phyloP scores from a whole-genome alignment of 495 filamentous ascomycete genomes.

The Aspergillus haitiensis region DNA sequence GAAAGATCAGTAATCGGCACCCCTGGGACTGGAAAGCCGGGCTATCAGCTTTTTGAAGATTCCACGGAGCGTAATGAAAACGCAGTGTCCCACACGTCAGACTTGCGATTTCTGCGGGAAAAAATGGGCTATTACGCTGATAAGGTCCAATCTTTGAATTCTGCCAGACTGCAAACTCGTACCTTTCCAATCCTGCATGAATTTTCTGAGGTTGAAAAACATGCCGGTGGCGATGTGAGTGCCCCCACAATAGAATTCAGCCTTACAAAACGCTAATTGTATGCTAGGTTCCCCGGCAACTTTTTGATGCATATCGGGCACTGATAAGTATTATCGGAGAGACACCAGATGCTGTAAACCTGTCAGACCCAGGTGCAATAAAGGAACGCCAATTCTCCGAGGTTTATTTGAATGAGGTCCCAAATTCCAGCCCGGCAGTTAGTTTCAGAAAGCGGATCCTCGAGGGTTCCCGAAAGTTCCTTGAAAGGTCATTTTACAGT shows the following conservation, averaged over 20 bases:
- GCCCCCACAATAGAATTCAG: not conserved
- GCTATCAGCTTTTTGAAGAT: conserved; percentile 64
- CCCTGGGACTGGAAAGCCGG: conserved; percentile 57
- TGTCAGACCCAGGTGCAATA: conserved; percentile 54
- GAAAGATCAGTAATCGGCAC: conserved; percentile 83
- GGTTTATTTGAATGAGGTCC: conserved; percentile 69
- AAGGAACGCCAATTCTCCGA: conserved; percentile 74
- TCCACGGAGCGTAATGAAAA: conserved; percentile 54
- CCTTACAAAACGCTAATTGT: conserved; percentile 21
- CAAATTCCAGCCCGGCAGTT: conserved; percentile 59
- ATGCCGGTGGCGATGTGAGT: conserved; percentile 63
- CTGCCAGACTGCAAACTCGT: conserved; percentile 61
- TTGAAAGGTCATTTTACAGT: conserved; percentile 72
- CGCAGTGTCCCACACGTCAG: conserved; percentile 48
- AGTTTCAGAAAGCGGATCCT: conserved; percentile 72
- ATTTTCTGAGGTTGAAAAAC: conserved; percentile 68
- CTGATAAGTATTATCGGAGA: conserved; percentile 73
- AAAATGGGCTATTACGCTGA: conserved; percentile 77
- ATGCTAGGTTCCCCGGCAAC: conserved; percentile 57
- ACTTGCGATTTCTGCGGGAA: conserved; percentile 71
- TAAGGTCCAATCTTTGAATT: conserved; percentile 74
- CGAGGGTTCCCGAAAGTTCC: conserved; percentile 68
- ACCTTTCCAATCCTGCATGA: conserved; percentile 69
- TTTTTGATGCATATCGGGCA: conserved; percentile 76
- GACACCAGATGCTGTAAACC: conserved; percentile 51